Percentiles rank a stretch among this genome's conserved stretches.
These are phyloP conservation scores for Viola pubescens DNA, from an alignment of 441 rosid genomes.

Conservation along the genomic window DNA sequence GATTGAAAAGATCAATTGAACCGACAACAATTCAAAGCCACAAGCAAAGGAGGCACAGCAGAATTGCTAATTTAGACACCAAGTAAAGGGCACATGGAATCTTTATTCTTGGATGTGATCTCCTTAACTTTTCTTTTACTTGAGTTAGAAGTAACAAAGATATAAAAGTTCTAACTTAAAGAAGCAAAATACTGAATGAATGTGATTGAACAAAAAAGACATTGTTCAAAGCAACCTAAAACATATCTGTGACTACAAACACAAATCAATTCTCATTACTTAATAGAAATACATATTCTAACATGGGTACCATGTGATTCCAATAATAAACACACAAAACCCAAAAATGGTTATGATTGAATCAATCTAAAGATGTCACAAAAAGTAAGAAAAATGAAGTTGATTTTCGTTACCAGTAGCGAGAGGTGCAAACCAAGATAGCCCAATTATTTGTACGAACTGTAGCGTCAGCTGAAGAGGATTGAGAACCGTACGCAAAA, in stretches of 20 bases:
- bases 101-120: too few species aligned
- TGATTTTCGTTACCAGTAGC: slow-evolving; percentile 57
- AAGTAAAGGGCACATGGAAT: too few species aligned
- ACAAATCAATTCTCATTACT: background rate
- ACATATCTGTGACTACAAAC: background rate
- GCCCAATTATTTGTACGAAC: slow-evolving; percentile 98
- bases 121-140: too few species aligned
- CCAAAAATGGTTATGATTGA: background rate
- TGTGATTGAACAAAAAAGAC: too few species aligned
- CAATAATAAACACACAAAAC: background rate
- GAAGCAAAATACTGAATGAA: too few species aligned
- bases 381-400: slow-evolving; percentile 7
- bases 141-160: too few species aligned
- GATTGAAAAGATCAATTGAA: slow-evolving; percentile 15
- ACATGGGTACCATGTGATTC: background rate
- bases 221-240: background rate
- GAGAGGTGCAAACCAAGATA: slow-evolving; percentile 95
- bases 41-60: background rate
- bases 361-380: background rate
- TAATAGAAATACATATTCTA: background rate
- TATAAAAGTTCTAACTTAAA: too few species aligned
- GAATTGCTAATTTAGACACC: background rate
- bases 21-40: slow-evolving; percentile 5
- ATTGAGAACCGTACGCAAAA: slow-evolving; percentile 19
- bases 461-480: slow-evolving; percentile 50